These are phyloP conservation scores for Apocynum venetum DNA, from an alignment of 257 asterid species.

Conservation along the genomic window DNA sequence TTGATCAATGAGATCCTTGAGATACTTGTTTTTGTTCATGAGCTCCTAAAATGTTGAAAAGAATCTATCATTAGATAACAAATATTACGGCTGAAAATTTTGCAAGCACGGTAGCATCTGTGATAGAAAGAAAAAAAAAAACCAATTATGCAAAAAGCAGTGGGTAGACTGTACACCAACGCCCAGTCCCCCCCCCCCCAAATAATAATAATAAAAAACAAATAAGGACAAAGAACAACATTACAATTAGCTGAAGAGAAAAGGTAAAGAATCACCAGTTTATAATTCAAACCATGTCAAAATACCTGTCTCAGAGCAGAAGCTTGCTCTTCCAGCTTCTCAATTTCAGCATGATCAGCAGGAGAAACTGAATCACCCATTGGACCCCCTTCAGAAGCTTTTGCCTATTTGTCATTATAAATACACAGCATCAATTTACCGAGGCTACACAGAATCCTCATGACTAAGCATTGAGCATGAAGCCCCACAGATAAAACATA, in stretches of 20 bases:
- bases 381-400: slow-evolving; percentile 46
- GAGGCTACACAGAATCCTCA: neutral
- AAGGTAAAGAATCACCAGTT: neutral
- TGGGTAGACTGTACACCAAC: neutral
- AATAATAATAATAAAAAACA: neutral
- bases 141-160: neutral
- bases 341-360: slow-evolving; percentile 61
- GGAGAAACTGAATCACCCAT: slow-evolving; percentile 39
- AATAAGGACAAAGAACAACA: neutral
- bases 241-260: neutral
- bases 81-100: neutral
- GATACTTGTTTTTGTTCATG: slow-evolving; percentile 50
- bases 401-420: slow-evolving; percentile 37
- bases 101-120: neutral
- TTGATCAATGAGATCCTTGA: slow-evolving; percentile 70
- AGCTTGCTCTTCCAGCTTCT: slow-evolving; percentile 71
- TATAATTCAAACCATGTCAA: neutral
- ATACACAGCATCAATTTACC: neutral
- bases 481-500: neutral
- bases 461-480: neutral
- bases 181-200: neutral
- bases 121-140: too few relatives aligned
- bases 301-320: slow-evolving; percentile 58
- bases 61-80: slow-evolving; percentile 8
- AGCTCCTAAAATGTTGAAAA: slow-evolving; percentile 47